Evolutionary conservation across 2,329 filamentous ascomycete genomes (phyloP), one percentile per base, ranked within the genome.

Genomic region (Fusarium neocosmosporiellum): DNA sequence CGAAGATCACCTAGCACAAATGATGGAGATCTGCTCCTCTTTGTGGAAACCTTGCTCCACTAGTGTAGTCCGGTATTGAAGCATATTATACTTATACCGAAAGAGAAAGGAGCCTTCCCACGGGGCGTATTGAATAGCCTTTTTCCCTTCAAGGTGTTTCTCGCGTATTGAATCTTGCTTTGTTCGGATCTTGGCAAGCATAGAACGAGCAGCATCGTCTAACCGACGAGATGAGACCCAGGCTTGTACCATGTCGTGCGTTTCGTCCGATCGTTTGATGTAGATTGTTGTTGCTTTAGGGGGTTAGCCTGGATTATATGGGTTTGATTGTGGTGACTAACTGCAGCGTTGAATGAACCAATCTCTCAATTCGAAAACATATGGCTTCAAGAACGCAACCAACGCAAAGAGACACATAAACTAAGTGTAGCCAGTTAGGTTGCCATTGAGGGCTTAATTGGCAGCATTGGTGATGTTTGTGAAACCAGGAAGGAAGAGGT

Each of bases 21-120:
- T 78, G 61, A 79, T 63, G 16, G 48, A 78, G 59, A 78, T 77
- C 53, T 73, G 34, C 64, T 77, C 66, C n/a, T 71, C 70, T 60
- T 76, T 75, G 46, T 76, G n/a, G 36, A 61, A 61, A 10, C 71
- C 58, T 36, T 16, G 2, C 41, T 67, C 58, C 13, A 62, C 34
- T 4, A 66, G 7, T 53, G 22, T 55, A 43, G 65, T 73, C 37
- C 20, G 22, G 53, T 67, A 71, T 22, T 48, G 68, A 22, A 75
- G 65, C 31, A 66, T 18, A 20, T 55, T 66, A 9, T 54, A 37
- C 41, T 71, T 67, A 20, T 69, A 70, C 57, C 36, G 67, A 27
- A 75, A 75, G 31, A 5, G 11, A 48, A 63, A 62, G 24, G 33
- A 33, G 24, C 46, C 34, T 62, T 62, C 59, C 46, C 10, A 62